These are phyloP conservation scores for Nakazawaea pomicola DNA, from an alignment of 805 yeast species.

Conservation along the genomic window DNA sequence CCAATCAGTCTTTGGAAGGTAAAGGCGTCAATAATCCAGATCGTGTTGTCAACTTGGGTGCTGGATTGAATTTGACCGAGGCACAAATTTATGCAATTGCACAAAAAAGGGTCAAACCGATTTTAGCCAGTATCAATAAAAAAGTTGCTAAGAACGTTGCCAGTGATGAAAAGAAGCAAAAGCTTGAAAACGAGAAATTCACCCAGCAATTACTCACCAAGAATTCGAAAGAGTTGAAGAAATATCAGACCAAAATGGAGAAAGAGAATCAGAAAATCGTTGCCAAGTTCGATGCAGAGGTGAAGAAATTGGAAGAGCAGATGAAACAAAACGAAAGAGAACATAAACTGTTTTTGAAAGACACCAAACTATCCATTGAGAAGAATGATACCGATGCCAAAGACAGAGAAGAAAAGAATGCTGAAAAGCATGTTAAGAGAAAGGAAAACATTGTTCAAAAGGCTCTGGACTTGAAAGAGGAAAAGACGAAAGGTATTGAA, in stretches of 20 bases:
- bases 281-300: constrained; percentile 18
- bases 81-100: constrained; percentile 53
- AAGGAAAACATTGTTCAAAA: constrained; percentile 37
- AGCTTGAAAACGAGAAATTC: constrained; percentile 18
- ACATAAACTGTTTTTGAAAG: constrained; percentile 34
- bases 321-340: constrained; percentile 25
- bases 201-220: constrained; percentile 17
- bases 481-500: constrained; percentile 22
- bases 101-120: constrained; percentile 49
- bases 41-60: constrained; percentile 45
- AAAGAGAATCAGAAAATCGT: constrained; percentile 32
- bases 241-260: constrained; percentile 32
- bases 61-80: constrained; percentile 49
- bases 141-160: constrained; percentile 32
- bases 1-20: constrained; percentile 39
- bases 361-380: constrained; percentile 37
- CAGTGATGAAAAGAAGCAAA: constrained; percentile 28
- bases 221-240: constrained; percentile 32
- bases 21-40: constrained; percentile 42
- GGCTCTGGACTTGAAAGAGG: constrained; percentile 38
- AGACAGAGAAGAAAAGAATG: constrained; percentile 41
- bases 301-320: constrained; percentile 20
- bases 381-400: constrained; percentile 39
- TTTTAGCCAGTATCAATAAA: constrained; percentile 43
- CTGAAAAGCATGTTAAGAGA: constrained; percentile 39